Base-by-base conservation (phyloP, 495 filamentous ascomycete species). In the Durotheca rogersii region DNA sequence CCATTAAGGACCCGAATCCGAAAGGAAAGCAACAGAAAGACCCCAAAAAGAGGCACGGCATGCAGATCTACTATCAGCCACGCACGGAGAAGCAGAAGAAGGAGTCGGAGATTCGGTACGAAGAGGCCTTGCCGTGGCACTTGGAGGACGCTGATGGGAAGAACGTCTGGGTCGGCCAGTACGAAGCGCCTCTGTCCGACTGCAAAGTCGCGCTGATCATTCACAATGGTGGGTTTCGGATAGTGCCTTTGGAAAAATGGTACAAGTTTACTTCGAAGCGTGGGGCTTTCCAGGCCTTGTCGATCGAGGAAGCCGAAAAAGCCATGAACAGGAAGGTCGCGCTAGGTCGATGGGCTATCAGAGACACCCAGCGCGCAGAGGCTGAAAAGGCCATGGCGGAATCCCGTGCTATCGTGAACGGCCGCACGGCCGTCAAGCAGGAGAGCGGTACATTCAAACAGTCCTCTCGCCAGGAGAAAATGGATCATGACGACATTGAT, bases 41-140 rank as follows among this genome's bases (percentile, higher is more conserved):
- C 23, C 80, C 92, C 62, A 87, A 93, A 69, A 90, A 89, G 0
- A 78, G 80, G 16, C 79, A 79, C 49, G 76, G 81, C 7, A 76
- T 73, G 41, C 77, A 84, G 31, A 78, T 81, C 56, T 56, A 68
- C 57, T 41, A 73, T 47, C 51, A 61, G 60, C 55, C 63, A 36
- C 59, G 61, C 17, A 81, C 82, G 6, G 86, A 87, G 10, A 87
- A 87, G 31, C 83, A 90, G 56, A 85, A 89, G 59, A 90, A 88
- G 47, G 79, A 81, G 41, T 78, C 81, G 7, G 82, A 88, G 35
- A 77, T 97, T 15, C 83, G 90, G 51, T 98, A 97, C 55, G 94
- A 98, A 65, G 93, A 98, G 61, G 87, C 89, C 6, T 70, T 95
- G 31, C 94, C 94, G 7, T 98, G 93, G 93, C 90, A 96, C 64